These are phyloP conservation scores for Lachnellula cervina DNA, from an alignment of 2,329 filamentous ascomycete species.

Conservation along the genomic window DNA sequence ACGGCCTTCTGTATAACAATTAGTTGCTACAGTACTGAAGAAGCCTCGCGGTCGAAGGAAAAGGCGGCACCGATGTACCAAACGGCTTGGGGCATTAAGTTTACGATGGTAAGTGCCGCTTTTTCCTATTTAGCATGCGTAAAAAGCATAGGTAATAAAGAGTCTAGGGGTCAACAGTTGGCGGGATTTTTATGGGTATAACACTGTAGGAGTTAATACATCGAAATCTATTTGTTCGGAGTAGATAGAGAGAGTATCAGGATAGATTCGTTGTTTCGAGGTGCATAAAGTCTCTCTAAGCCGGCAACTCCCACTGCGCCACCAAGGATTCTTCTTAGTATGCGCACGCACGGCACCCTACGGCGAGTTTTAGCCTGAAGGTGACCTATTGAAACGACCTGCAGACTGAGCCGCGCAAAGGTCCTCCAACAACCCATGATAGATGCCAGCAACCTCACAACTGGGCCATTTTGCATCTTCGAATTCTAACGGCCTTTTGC, in stretches of 20 bases:
- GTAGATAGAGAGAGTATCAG: not conserved
- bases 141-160: too few relatives aligned
- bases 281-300: not conserved
- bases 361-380: not conserved
- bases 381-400: conserved; percentile 1
- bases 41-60: not conserved
- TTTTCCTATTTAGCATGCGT: too few relatives aligned
- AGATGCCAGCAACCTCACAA: not conserved
- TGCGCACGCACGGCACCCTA: too few relatives aligned
- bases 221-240: too few relatives aligned
- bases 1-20: too few relatives aligned
- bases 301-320: not conserved
- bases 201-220: not conserved
- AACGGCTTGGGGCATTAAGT: too few relatives aligned
- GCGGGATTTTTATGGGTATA: too few relatives aligned
- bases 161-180: too few relatives aligned
- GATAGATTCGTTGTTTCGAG: not conserved
- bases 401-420: conserved; percentile 7
- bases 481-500: not conserved
- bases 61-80: too few relatives aligned
- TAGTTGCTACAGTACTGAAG: not conserved
- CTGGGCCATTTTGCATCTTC: not conserved
- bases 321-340: conserved; percentile 1
- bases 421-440: not conserved
- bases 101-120: too few relatives aligned